These are phyloP conservation scores for Penicillium ochrochloron DNA, from an alignment of 495 filamentous ascomycete species.

Conservation along the genomic window DNA sequence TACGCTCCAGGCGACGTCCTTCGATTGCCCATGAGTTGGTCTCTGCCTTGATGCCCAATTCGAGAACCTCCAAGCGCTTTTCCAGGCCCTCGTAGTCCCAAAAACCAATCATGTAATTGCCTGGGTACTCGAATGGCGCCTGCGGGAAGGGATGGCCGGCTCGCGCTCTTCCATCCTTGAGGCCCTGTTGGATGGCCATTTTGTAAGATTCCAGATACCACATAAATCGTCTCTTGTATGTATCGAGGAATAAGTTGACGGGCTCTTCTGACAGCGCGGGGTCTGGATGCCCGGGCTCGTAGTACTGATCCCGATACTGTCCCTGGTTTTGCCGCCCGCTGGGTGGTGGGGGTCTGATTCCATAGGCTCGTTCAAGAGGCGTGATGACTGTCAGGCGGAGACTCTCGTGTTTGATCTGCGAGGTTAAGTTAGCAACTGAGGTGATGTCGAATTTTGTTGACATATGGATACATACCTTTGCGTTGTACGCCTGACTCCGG, in stretches of 20 bases:
- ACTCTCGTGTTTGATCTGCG: constrained; percentile 88
- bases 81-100: constrained; percentile 83
- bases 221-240: constrained; percentile 88
- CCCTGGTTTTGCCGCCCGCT: constrained; percentile 45
- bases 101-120: constrained; percentile 84
- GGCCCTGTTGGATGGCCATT: constrained; percentile 63
- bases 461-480: constrained; percentile 62
- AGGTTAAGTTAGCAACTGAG: not conserved
- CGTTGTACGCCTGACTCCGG: constrained; percentile 77
- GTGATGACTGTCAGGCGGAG: constrained; percentile 85
- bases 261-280: constrained; percentile 42
- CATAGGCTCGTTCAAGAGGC: constrained; percentile 78
- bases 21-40: constrained; percentile 70
- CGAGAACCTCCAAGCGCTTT: constrained; percentile 66
- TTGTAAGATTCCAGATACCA: constrained; percentile 96
- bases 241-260: constrained; percentile 78
- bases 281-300: too few species aligned
- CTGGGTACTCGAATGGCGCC: constrained; percentile 83
- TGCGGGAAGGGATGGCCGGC: constrained; percentile 65
- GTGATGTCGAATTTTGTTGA: not conserved
- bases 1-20: constrained; percentile 63
- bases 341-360: constrained; percentile 44
- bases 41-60: constrained; percentile 71
- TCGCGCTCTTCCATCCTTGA: constrained; percentile 49
- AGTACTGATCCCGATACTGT: constrained; percentile 11